Evolutionary conservation across 345 rosid species (phyloP).

Genomic region (Salix arbutifolia): DNA sequence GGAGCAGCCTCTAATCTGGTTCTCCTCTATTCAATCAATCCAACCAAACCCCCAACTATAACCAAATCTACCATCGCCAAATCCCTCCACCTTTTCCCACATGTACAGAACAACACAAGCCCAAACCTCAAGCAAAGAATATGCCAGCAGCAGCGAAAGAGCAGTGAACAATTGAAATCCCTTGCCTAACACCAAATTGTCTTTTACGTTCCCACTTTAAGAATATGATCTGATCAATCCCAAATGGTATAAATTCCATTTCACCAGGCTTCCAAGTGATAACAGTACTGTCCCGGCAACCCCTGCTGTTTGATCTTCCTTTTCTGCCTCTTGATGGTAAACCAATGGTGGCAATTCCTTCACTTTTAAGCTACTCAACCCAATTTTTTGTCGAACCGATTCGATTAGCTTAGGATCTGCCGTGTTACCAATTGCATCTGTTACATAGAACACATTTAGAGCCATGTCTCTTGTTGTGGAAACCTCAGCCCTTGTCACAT

Average conservation of each 20-base stretch:
- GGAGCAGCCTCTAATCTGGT: slow-evolving; percentile 9
- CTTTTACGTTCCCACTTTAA: slow-evolving; percentile 17
- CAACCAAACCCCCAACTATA: slow-evolving; percentile 17
- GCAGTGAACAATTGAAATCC: not conserved
- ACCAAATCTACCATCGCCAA: slow-evolving; percentile 33
- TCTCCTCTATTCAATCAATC: slow-evolving; percentile 29
- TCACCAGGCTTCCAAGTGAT: slow-evolving; percentile 79
- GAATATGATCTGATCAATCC: slow-evolving; percentile 80
- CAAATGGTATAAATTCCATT: slow-evolving; percentile 78
- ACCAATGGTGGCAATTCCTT: slow-evolving; percentile 67
- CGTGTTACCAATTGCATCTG: slow-evolving; percentile 62
- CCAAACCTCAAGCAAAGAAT: slow-evolving; percentile 49
- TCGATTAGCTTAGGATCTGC: slow-evolving; percentile 63
- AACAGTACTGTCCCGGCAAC: slow-evolving; percentile 68
- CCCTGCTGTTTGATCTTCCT: slow-evolving; percentile 56
- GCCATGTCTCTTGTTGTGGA: slow-evolving; percentile 58
- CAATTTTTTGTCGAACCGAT: slow-evolving; percentile 68
- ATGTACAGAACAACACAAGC: slow-evolving; percentile 38
- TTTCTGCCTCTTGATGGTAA: slow-evolving; percentile 38
- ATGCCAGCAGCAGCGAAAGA: slow-evolving; percentile 20
- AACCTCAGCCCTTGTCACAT: slow-evolving; percentile 88
- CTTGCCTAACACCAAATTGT: not conserved
- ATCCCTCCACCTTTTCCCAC: slow-evolving; percentile 24
- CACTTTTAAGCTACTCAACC: slow-evolving; percentile 53
- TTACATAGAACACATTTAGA: slow-evolving; percentile 65